Percentiles rank a stretch among this genome's conserved stretches.
Conservation (phyloP, 352 stramenopile species). For the Phytopythium boreale region DNA sequence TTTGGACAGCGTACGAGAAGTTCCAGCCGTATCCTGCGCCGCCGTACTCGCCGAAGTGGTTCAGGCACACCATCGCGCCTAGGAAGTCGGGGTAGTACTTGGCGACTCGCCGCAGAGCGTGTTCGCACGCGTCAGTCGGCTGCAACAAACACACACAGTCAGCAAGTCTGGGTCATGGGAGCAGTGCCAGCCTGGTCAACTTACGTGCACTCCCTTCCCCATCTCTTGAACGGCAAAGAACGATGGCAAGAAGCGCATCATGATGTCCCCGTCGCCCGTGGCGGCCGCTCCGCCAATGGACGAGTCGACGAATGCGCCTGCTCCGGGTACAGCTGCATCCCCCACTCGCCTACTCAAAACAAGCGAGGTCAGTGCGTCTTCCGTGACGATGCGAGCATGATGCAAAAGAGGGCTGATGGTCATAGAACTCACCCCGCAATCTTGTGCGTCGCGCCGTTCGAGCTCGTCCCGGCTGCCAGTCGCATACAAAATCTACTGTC, state of each 20-base stretch:
- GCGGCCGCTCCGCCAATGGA: constrained; percentile 74
- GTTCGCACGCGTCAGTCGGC: constrained; percentile 60
- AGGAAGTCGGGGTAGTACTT: constrained; percentile 57
- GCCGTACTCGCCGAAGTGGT: constrained; percentile 67
- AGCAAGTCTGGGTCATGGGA: not conserved
- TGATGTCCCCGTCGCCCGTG: constrained; percentile 89
- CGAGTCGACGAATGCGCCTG: constrained; percentile 86
- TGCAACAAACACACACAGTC: constrained; percentile 11
- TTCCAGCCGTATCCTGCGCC: constrained; percentile 71
- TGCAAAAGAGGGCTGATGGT: not conserved
- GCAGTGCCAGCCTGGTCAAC: constrained; percentile 2
- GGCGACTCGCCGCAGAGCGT: constrained; percentile 49
- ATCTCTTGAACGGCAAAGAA: constrained; percentile 84
- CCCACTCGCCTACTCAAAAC: constrained; percentile 68
- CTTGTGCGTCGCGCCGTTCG: constrained; percentile 89
- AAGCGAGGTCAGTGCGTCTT: constrained; percentile 4
- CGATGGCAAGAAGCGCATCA: constrained; percentile 91
- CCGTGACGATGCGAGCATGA: not conserved
- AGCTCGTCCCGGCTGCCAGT: constrained; percentile 75
- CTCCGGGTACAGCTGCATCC: constrained; percentile 78
- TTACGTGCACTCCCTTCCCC: constrained; percentile 64
- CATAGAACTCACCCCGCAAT: constrained; percentile 61
- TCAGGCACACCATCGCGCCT: constrained; percentile 79
- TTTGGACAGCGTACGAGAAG: constrained; percentile 70
- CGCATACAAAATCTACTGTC: not conserved